phyloP scores from a whole-genome alignment of 352 stramenopile species.

The Globisporangium irregulare region DNA sequence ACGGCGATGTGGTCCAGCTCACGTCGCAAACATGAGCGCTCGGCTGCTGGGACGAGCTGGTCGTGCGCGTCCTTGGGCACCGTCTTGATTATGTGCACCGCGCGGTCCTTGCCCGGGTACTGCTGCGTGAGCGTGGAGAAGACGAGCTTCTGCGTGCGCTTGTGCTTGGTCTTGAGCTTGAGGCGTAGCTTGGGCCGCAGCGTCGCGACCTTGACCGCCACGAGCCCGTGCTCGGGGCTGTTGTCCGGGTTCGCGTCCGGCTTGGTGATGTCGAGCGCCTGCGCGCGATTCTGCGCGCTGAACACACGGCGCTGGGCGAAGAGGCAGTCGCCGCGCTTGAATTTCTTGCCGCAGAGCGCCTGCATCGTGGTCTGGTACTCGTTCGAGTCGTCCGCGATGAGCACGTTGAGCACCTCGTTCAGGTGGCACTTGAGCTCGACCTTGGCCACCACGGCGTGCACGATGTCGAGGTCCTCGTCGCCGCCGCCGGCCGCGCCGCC shows the following conservation, averaged over 20 bases:
- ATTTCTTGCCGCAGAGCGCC: conserved; percentile 42
- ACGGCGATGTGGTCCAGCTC: conserved; percentile 60
- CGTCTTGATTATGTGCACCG: conserved; percentile 62
- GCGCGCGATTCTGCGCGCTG: conserved; percentile 20
- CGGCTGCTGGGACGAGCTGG: conserved; percentile 40
- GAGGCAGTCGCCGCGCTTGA: conserved; percentile 44
- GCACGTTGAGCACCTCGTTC: conserved; percentile 57
- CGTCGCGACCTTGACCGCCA: conserved; percentile 35
- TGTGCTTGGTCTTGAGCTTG: conserved; percentile 32
- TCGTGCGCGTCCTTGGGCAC: conserved; percentile 55
- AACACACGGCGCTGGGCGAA: conserved; percentile 43
- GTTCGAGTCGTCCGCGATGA: conserved; percentile 38
- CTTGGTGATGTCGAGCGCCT: conserved; percentile 19
- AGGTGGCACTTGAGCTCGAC: conserved; percentile 53
- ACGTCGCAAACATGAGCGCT: conserved; percentile 48
- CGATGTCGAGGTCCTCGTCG: conserved; percentile 39
- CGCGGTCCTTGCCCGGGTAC: conserved; percentile 39
- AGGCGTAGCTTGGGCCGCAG: conserved; percentile 28
- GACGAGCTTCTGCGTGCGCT: conserved; percentile 47
- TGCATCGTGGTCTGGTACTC: conserved; percentile 47
- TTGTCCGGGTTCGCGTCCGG: conserved; percentile 4
- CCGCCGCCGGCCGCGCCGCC: conserved; percentile 28
- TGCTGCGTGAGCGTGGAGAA: conserved; percentile 48
- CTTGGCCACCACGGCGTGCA: conserved; percentile 45
- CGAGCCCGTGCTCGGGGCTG: conserved; percentile 24